Evolutionary conservation across 2,329 filamentous ascomycete species (phyloP).

Genomic region (Diplodia scrobiculata): DNA sequence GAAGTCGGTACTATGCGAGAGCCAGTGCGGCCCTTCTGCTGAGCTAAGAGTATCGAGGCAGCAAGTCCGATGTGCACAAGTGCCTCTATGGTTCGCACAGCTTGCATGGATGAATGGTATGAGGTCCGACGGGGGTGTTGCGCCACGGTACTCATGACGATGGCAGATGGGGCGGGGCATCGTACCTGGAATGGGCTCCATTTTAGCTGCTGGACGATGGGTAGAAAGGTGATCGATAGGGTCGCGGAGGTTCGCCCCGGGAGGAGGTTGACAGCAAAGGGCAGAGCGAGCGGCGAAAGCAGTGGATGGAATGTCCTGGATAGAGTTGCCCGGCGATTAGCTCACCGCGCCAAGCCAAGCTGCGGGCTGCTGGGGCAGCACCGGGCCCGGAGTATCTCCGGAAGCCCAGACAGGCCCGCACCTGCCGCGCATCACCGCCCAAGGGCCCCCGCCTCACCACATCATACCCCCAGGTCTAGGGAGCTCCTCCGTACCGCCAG

Average conservation of each 20-base stretch:
- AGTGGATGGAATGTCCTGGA: constrained; percentile 21
- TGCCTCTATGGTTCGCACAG: neutral
- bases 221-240: neutral
- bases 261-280: constrained; percentile 5
- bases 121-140: constrained; percentile 8
- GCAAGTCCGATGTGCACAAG: too few relatives aligned
- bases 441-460: constrained; percentile 27
- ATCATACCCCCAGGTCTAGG: constrained; percentile 26
- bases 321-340: constrained; percentile 24
- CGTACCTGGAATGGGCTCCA: constrained; percentile 29
- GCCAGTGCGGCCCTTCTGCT: neutral
- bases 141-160: neutral
- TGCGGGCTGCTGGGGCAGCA: constrained; percentile 15
- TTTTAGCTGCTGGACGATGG: neutral
- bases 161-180: neutral
- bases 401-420: neutral
- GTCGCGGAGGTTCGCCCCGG: neutral
- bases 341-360: constrained; percentile 21
- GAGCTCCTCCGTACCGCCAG: constrained; percentile 22
- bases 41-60: neutral
- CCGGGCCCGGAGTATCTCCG: constrained; percentile 7
- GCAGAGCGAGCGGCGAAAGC: constrained; percentile 17
- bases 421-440: constrained; percentile 28
- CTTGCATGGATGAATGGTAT: neutral
- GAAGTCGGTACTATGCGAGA: neutral